Percentiles rank a stretch among this genome's conserved stretches.
Evolutionary conservation across 2,329 filamentous ascomycete genomes (phyloP).

Genomic region (Ambrosiella xylebori): DNA sequence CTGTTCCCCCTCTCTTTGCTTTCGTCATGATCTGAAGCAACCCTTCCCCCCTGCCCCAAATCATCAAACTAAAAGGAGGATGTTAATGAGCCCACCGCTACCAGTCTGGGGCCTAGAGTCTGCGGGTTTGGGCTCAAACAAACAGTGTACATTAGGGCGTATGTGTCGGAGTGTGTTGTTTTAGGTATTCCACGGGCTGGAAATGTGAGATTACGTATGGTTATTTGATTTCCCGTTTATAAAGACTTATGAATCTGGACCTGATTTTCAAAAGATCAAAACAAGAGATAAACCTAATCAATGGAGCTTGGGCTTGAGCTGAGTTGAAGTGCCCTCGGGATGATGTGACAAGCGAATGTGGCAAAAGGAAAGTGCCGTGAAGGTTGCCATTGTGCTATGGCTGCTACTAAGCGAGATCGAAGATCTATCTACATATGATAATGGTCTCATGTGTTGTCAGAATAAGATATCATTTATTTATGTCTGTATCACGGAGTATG

Average conservation of each 20-base stretch:
- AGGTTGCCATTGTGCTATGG: no score
- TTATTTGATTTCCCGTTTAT: not conserved
- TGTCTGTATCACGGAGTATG: no score
- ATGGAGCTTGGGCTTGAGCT: no score
- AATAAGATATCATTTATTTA: no score
- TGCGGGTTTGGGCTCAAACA: not conserved
- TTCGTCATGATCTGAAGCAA: not conserved
- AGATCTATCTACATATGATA: no score
- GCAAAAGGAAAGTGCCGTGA: no score
- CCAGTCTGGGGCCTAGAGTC: not conserved
- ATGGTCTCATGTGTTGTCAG: no score
- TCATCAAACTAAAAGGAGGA: not conserved
- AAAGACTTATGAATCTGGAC: not conserved
- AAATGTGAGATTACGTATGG: slow-evolving; percentile 11
- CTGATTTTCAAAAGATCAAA: not conserved
- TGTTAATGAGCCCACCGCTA: not conserved
- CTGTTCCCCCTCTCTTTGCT: not conserved
- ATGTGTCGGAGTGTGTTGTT: slow-evolving; percentile 7
- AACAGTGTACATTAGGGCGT: slow-evolving; percentile 14
- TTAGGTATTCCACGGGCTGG: slow-evolving; percentile 7
- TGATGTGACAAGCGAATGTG: no score
- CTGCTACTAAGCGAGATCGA: no score
- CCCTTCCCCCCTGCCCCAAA: not conserved
- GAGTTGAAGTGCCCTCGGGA: no score
- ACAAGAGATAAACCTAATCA: not conserved